Percentiles rank a stretch among this genome's conserved stretches.
Evolutionary conservation across 176 grass and related monocot species (phyloP).

Genomic region (Olyra latifolia): DNA sequence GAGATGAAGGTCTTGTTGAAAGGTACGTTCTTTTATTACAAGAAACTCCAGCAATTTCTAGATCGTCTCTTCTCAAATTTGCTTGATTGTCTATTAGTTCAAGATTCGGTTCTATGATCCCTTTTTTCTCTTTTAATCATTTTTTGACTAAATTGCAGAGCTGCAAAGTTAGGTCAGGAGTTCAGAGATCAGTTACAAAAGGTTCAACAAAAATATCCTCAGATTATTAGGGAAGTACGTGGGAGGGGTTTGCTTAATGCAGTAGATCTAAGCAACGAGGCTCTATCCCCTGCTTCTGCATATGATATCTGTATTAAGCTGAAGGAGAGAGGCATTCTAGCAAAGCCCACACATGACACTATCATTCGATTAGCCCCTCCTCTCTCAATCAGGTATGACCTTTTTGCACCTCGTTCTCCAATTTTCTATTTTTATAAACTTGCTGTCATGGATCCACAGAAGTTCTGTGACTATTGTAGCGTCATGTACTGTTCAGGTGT

Average conservation of each 20-base stretch:
- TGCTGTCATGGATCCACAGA: too few relatives aligned
- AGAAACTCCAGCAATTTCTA: background rate
- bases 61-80: background rate
- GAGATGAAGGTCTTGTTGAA: constrained; percentile 80
- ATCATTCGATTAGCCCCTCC: constrained; percentile 91
- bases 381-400: constrained; percentile 64
- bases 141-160: constrained; percentile 47
- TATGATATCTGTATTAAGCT: constrained; percentile 96
- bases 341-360: constrained; percentile 92
- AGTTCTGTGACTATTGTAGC: too few relatives aligned
- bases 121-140: constrained; percentile 17
- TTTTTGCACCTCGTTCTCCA: background rate
- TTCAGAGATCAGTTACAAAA: constrained; percentile 69
- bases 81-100: background rate
- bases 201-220: constrained; percentile 69
- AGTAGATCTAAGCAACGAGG: constrained; percentile 69
- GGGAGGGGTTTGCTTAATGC: constrained; percentile 93
- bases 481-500: too few relatives aligned
- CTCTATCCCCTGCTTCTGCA: constrained; percentile 68
- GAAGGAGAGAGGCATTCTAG: constrained; percentile 93
- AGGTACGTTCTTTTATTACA: constrained; percentile 52
- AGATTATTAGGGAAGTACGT: constrained; percentile 77
- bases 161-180: constrained; percentile 64
- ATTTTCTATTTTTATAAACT: background rate
- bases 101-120: background rate